Percentiles rank a stretch among this genome's conserved stretches.
phyloP scores from a whole-genome alignment of 1,139 yeast genomes.

The Protomyces arabidopsidicola region DNA sequence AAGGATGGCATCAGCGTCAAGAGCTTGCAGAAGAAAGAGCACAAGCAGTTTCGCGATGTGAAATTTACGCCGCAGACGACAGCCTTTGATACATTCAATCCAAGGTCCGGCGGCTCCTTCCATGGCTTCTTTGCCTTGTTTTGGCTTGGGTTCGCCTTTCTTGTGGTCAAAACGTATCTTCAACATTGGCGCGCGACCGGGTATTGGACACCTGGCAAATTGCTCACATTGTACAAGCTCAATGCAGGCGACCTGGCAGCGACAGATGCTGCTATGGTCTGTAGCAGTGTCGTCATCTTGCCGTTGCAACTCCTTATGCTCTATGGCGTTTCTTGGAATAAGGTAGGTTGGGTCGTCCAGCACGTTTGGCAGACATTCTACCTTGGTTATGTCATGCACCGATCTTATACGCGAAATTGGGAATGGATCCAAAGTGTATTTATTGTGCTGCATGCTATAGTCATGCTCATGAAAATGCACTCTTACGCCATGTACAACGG shows the following conservation, averaged over 20 bases:
- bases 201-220: constrained; percentile 10
- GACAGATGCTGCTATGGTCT: constrained; percentile 30
- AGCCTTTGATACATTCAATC: constrained; percentile 22
- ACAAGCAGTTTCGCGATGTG: constrained; percentile 12
- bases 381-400: constrained; percentile 17
- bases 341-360: constrained; percentile 52
- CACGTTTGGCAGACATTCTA: constrained; percentile 46
- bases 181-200: constrained; percentile 28
- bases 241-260: constrained; percentile 19
- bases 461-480: constrained; percentile 86
- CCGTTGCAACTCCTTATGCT: constrained; percentile 48
- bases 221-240: constrained; percentile 12
- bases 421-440: constrained; percentile 83
- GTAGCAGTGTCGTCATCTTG: constrained; percentile 51
- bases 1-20: background rate
- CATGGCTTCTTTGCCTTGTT: constrained; percentile 26
- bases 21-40: constrained; percentile 1
- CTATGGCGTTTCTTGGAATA: constrained; percentile 47
- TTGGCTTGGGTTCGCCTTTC: constrained; percentile 26
- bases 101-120: constrained; percentile 15
- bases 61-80: constrained; percentile 15
- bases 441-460: constrained; percentile 74
- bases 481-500: constrained; percentile 88
- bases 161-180: constrained; percentile 22
- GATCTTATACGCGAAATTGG: constrained; percentile 26